Base-by-base conservation (phyloP, 2,329 filamentous ascomycete genomes). In the Cordyceps farinosa region DNA sequence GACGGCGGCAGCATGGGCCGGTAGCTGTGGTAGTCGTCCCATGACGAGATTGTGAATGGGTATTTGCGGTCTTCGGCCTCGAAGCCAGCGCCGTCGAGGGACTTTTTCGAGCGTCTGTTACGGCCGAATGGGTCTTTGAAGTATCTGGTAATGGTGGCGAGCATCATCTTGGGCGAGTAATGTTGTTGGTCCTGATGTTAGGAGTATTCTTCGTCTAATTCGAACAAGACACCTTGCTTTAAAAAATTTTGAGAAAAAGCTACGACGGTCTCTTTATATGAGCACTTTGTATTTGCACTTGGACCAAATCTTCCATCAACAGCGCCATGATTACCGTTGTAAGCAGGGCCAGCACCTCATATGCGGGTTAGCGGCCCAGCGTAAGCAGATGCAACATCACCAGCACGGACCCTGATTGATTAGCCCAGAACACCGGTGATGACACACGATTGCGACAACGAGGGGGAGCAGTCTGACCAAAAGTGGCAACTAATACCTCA, bases 11-110 rank as follows among this genome's bases (percentile, higher is more conserved):
- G 53, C 54, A 29, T 44, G 15, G 61, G 61, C 5, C 61, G 44
- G 15, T 52, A 58, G 22, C 29, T 53, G 29, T 57, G 53, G 47
- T 63, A 63, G 61, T 52, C 61, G 40, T 45, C 53, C 61, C 61
- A 63, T 30, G 61, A 57, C 22, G 61, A 54, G 13, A 63, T 58
- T 29, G 61, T 63, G 47, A 63, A 63, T 2, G 61, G 61, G 29
- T 63, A 63, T 34, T 57, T 57, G 45, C 40, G 36, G 45, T 63
- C 47, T 30, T 63, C 61, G 2, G 61, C 22, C 42, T 62, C 60
- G 17, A 55, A 62, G 5, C 60, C 60, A 17, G 9, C 32, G 10
- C 60, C 60, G 3, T 55, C 50, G 6, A 29, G 32, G 1, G 34
- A 8, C 22, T 50, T 38, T 50, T 40, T 8, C 1, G 15, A 30